phyloP scores from a whole-genome alignment of 768 basidiomycete genomes.

The Leccinum disarticulatum region DNA sequence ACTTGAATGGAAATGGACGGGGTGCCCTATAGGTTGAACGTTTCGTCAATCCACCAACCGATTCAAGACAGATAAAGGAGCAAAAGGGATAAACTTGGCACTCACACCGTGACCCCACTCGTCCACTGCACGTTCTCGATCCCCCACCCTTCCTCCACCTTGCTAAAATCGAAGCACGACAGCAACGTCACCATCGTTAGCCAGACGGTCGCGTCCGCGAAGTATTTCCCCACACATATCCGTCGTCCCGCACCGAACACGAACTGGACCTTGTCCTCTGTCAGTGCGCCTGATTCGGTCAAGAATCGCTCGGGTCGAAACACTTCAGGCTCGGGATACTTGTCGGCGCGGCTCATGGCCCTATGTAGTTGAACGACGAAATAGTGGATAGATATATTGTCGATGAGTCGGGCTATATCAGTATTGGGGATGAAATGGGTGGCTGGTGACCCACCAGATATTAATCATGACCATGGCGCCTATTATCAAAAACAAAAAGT shows the following conservation, averaged over 20 bases:
- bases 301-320: constrained; percentile 7
- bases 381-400: background rate
- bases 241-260: constrained; percentile 4
- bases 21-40: background rate
- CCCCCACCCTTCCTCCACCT: constrained; percentile 2
- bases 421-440: background rate
- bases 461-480: constrained; percentile 1
- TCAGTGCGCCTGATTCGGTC: background rate
- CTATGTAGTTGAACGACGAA: background rate
- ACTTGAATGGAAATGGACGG: constrained; percentile 5
- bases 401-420: background rate
- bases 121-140: constrained; percentile 4
- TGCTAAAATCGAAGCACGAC: constrained; percentile 10
- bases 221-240: constrained; percentile 1
- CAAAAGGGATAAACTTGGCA: background rate
- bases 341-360: constrained; percentile 6
- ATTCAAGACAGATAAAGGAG: background rate
- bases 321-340: constrained; percentile 2
- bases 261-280: constrained; percentile 1
- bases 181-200: constrained; percentile 4
- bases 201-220: constrained; percentile 4
- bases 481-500: background rate
- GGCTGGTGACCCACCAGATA: background rate
- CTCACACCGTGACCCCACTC: constrained; percentile 2
- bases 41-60: background rate